Base-by-base conservation (phyloP, 129 eudicot genomes). In the Tagetes patula region DNA sequence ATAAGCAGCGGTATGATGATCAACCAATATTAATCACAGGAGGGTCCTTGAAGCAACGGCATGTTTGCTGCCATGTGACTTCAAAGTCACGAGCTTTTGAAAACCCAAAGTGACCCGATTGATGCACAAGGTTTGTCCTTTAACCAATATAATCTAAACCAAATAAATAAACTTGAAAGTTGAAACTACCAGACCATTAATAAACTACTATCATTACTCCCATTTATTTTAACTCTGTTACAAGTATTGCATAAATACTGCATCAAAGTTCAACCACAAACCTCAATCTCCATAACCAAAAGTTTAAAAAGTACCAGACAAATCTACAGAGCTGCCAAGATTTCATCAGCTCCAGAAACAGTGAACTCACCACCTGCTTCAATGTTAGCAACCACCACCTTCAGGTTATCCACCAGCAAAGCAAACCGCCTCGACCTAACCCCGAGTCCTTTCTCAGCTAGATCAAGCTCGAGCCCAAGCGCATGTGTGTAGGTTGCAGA, bases 381-480 rank as follows among this genome's bases (percentile, higher is more conserved):
- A 66, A 93, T 43, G 61, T 90, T 90, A 1, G 95, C 92, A 64
- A 75, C 90, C 79, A 81, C 85, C 32, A 93, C 96, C 82, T 93
- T 87, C 38, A 89, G 85, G 65, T 93, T 76, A 70, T 93, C 96
- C n/a, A 90, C 91, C 77, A 93, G 71, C 53, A 88, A 67, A 64
- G 98, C 96, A 52, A 85, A 93, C 89, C 96, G 83, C 52, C 87
- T 77, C 12, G 96, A 90, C 9, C 96, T 86, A 41, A 77, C 68
- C 1, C 98, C 98, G 8, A 90, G 87, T 8, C 96, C 98, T 71
- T 87, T 90, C n/a, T 86, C 96, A 0, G 88, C 30, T 3, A 87
- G 96, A 71, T 94, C 98, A 47, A 86, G 96, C 77, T 94, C 92
- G 7, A 94, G 85, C 37, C 96, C 98, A 31, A 94, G 98, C 30